Evolutionary conservation across 2,329 filamentous ascomycete species (phyloP).

Genomic region (Talaromyces sp.): DNA sequence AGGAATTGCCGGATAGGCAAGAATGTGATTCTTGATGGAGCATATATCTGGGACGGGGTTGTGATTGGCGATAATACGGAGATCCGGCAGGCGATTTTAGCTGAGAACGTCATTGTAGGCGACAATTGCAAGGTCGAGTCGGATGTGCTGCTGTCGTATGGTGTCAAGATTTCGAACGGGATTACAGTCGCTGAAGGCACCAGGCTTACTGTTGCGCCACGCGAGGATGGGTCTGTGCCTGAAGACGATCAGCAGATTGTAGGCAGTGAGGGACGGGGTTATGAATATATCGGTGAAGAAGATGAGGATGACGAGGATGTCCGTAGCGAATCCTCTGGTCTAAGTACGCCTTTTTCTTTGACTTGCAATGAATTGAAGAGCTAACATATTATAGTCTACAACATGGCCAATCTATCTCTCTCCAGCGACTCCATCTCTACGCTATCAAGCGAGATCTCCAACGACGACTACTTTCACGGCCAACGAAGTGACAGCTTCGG

Average conservation of each 20-base stretch:
- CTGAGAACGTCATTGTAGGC: slow-evolving; percentile 68
- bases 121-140: slow-evolving; percentile 65
- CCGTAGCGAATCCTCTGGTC: slow-evolving; percentile 56
- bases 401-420: slow-evolving; percentile 45
- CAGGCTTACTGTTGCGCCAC: slow-evolving; percentile 46
- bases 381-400: slow-evolving; percentile 44
- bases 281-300: slow-evolving; percentile 63
- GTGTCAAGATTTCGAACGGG: slow-evolving; percentile 67
- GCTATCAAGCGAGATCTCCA: slow-evolving; percentile 54
- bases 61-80: slow-evolving; percentile 71
- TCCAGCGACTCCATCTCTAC: slow-evolving; percentile 61
- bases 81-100: slow-evolving; percentile 72
- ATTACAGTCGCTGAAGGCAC: slow-evolving; percentile 43
- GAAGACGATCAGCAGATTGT: slow-evolving; percentile 54
- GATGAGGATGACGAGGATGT: slow-evolving; percentile 65
- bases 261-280: slow-evolving; percentile 58
- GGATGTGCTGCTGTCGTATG: slow-evolving; percentile 76
- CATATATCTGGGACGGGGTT: slow-evolving; percentile 84
- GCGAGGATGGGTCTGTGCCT: slow-evolving; percentile 42
- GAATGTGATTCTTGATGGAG: slow-evolving; percentile 73
- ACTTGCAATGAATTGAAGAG: background rate
- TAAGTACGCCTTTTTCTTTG: slow-evolving; percentile 28
- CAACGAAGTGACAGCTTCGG: slow-evolving; percentile 69
- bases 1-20: slow-evolving; percentile 81
- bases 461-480: slow-evolving; percentile 37